These are phyloP conservation scores for Monosporascus sp. DNA, from an alignment of 2,329 filamentous ascomycete species.

Conservation along the genomic window DNA sequence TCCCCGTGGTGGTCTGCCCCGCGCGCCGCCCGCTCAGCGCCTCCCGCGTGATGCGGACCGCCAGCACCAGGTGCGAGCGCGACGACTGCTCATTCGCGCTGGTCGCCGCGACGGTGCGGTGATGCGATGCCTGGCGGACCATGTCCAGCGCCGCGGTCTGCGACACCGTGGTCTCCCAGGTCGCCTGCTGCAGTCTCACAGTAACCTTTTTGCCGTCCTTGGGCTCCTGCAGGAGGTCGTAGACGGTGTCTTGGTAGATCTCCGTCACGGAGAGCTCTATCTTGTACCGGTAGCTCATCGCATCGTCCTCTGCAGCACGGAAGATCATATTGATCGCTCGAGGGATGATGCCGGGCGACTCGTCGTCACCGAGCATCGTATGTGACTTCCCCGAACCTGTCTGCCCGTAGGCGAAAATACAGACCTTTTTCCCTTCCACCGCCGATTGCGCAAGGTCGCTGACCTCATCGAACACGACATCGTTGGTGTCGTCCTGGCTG, in stretches of 20 bases:
- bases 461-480: constrained; percentile 86
- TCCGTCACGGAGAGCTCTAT: constrained; percentile 95
- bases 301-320: constrained; percentile 72
- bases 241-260: constrained; percentile 93
- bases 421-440: constrained; percentile 90
- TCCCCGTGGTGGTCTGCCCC: constrained; percentile 78
- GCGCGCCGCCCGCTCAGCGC: constrained; percentile 53
- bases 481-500: constrained; percentile 66
- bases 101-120: constrained; percentile 84
- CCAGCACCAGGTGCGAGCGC: constrained; percentile 89
- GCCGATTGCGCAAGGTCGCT: constrained; percentile 90
- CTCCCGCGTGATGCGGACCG: constrained; percentile 29
- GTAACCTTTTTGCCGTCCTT: constrained; percentile 77
- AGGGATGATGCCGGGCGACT: constrained; percentile 75
- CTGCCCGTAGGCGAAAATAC: constrained; percentile 96
- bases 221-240: constrained; percentile 61
- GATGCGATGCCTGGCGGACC: constrained; percentile 69
- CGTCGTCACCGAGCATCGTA: constrained; percentile 62
- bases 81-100: constrained; percentile 90
- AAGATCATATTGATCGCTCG: constrained; percentile 86
- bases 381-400: constrained; percentile 93
- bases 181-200: constrained; percentile 65
- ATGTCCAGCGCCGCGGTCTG: constrained; percentile 70
- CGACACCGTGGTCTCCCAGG: constrained; percentile 54
- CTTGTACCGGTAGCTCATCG: constrained; percentile 49